A percentile compares a stretch with the other conserved stretches of the same genome.
Conservation (phyloP, 176 grass and related monocot genomes). For the Cymbopogon citratus region DNA sequence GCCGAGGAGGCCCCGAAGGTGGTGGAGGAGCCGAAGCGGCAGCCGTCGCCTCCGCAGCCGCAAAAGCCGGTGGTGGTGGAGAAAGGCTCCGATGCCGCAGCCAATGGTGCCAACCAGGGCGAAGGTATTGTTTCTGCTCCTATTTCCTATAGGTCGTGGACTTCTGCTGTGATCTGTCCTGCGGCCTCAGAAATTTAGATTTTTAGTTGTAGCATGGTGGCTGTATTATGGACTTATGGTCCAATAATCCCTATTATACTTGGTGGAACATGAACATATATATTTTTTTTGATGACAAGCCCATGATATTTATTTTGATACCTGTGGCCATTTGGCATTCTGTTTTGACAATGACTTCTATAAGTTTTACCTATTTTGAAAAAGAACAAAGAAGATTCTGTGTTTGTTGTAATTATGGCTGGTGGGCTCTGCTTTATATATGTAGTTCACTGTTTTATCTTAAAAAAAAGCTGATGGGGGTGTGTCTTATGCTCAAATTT, state of each 20-base stretch:
- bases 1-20: constrained; percentile 33
- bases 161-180: constrained; percentile 16
- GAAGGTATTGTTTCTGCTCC: constrained; percentile 43
- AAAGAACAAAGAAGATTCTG: background rate
- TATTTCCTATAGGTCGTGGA: background rate
- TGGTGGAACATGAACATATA: background rate
- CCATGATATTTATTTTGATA: background rate
- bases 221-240: background rate
- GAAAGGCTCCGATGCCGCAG: constrained; percentile 12
- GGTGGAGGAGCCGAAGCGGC: constrained; percentile 39
- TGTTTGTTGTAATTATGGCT: background rate
- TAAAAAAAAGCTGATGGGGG: background rate
- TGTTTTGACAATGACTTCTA: background rate
- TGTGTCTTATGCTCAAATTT: constrained; percentile 10
- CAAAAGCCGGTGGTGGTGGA: background rate
- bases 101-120: constrained; percentile 18
- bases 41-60: constrained; percentile 19
- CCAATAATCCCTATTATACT: background rate
- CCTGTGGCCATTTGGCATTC: background rate
- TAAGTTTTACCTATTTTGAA: background rate
- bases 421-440: background rate
- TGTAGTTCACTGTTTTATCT: background rate
- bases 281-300: constrained; percentile 7
- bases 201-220: background rate
- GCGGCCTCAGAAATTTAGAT: background rate